Evolutionary conservation across 495 filamentous ascomycete genomes (phyloP).

Genomic region (Acidiella bohemica): DNA sequence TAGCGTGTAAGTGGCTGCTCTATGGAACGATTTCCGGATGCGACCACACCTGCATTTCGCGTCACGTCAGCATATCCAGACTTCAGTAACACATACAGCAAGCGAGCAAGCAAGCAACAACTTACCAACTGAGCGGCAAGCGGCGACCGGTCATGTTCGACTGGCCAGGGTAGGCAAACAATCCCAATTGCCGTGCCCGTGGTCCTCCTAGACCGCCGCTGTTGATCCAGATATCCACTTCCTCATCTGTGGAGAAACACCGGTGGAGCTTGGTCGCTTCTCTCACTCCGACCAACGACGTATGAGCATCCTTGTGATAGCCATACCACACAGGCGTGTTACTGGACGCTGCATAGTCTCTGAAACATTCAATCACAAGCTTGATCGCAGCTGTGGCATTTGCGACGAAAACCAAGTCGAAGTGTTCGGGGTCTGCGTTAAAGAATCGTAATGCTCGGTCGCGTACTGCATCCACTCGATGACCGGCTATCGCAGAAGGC

Average conservation of each 20-base stretch:
- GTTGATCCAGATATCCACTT: constrained; percentile 52
- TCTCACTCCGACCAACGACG: constrained; percentile 56
- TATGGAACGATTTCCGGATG: constrained; percentile 34
- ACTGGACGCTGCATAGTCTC: constrained; percentile 36
- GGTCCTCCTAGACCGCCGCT: constrained; percentile 22
- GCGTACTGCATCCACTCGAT: constrained; percentile 46
- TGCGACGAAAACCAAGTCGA: constrained; percentile 54
- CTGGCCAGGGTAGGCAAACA: constrained; percentile 69
- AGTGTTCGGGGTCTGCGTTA: constrained; percentile 46
- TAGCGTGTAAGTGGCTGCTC: constrained; percentile 43
- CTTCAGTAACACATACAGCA: constrained; percentile 6
- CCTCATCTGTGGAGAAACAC: constrained; percentile 52
- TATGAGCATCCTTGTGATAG: constrained; percentile 63
- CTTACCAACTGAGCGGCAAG: constrained; percentile 46
- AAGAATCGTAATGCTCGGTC: constrained; percentile 46
- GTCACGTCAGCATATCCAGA: constrained; percentile 14
- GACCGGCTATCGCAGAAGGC: constrained; percentile 49
- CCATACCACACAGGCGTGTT: constrained; percentile 43
- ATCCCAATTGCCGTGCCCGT: constrained; percentile 28
- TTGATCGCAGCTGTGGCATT: constrained; percentile 61
- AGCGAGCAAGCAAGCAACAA: too few species aligned
- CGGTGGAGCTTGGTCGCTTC: constrained; percentile 44
- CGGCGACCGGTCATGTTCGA: constrained; percentile 67
- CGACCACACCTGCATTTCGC: constrained; percentile 28
- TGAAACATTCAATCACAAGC: constrained; percentile 52